Evolutionary conservation across 1,139 yeast species (phyloP).

Genomic region (Nematodospora anomalae): DNA sequence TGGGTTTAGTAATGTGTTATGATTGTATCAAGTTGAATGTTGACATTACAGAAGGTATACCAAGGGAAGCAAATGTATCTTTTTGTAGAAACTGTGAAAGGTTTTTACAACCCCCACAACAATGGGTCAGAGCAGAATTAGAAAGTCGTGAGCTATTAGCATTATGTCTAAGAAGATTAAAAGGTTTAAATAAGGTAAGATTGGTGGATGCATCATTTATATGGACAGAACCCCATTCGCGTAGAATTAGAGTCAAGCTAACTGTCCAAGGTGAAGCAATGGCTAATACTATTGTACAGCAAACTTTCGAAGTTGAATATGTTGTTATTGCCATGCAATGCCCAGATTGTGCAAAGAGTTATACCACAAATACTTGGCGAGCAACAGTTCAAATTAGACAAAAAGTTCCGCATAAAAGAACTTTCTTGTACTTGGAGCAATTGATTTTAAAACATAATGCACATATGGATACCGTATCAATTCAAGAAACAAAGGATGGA

Average conservation of each 20-base stretch:
- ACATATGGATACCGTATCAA: constrained; percentile 90
- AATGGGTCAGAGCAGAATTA: constrained; percentile 88
- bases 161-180: constrained; percentile 80
- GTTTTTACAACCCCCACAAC: constrained; percentile 89
- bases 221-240: constrained; percentile 99
- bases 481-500: constrained; percentile 91
- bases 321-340: constrained; percentile 96
- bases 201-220: constrained; percentile 91
- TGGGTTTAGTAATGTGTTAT: constrained; percentile 93
- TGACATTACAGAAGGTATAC: constrained; percentile 93
- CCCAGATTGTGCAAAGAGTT: constrained; percentile 96
- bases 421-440: constrained; percentile 92
- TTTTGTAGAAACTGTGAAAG: constrained; percentile 98
- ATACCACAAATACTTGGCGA: constrained; percentile 96
- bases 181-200: constrained; percentile 85
- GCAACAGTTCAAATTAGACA: constrained; percentile 97
- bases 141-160: constrained; percentile 94
- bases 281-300: constrained; percentile 90
- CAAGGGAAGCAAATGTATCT: constrained; percentile 88
- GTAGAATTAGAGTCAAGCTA: constrained; percentile 85
- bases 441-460: constrained; percentile 91
- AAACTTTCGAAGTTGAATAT: constrained; percentile 92
- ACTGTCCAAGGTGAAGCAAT: constrained; percentile 98
- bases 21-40: constrained; percentile 94
- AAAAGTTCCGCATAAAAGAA: constrained; percentile 94